Conservation (phyloP, 768 basidiomycete species). For the Boletus vinaceobasis region DNA sequence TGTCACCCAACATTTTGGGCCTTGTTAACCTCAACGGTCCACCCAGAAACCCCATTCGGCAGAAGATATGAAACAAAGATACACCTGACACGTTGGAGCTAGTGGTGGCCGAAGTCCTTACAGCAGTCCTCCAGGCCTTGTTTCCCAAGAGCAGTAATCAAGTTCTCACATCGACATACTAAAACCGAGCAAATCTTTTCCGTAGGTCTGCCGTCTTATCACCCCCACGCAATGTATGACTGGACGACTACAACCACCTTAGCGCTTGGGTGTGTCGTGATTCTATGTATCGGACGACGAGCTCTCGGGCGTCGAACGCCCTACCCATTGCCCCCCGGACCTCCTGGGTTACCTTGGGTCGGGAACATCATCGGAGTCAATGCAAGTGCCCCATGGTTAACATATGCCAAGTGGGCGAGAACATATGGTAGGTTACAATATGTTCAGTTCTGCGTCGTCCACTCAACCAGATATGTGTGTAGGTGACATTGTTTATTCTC, state of each 20-base stretch:
- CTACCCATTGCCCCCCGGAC: constrained; percentile 7
- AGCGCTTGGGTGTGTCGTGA: neutral
- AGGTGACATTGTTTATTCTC: constrained; percentile 7
- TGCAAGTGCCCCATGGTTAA: constrained; percentile 1
- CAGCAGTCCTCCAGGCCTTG: too few relatives aligned
- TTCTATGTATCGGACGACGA: neutral
- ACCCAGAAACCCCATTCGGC: neutral
- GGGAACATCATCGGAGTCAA: constrained; percentile 6
- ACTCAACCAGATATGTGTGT: neutral
- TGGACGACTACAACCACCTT: neutral
- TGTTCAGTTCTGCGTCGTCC: neutral
- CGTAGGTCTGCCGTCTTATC: neutral
- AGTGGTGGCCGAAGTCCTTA: neutral
- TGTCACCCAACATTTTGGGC: neutral
- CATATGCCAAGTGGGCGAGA: constrained; percentile 8
- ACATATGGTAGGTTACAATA: neutral
- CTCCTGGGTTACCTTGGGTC: constrained; percentile 7
- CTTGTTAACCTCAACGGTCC: neutral
- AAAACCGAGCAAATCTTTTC: neutral
- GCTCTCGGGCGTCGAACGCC: neutral
- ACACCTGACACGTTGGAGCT: neutral
- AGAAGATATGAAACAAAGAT: neutral
- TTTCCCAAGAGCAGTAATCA: neutral
- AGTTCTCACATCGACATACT: neutral
- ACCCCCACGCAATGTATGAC: neutral